Conservation (phyloP, 2,329 filamentous ascomycete genomes). For the Xylariaceae sp. region DNA sequence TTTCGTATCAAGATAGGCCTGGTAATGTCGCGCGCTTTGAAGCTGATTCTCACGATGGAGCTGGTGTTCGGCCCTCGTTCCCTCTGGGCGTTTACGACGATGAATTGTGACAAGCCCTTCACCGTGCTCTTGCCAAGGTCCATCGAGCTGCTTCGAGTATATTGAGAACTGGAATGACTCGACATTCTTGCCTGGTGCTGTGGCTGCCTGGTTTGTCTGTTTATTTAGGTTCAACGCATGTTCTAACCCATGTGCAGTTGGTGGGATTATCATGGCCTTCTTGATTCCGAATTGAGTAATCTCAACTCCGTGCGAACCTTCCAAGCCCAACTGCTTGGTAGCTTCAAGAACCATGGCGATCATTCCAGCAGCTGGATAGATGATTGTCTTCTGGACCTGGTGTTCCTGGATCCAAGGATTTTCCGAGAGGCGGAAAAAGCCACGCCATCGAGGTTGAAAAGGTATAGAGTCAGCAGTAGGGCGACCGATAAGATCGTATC, state of each 20-base stretch:
- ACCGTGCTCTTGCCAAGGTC: conserved; percentile 48
- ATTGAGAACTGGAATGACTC: conserved; percentile 46
- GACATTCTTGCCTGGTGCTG: not conserved
- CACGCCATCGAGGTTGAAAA: conserved; percentile 52
- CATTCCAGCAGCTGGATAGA: conserved; percentile 57
- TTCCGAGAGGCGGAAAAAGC: conserved; percentile 51
- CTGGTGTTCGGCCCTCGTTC: conserved; percentile 2
- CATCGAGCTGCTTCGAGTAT: conserved; percentile 47
- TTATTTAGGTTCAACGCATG: conserved; percentile 49
- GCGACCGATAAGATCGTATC: conserved; percentile 56
- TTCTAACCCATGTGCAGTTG: conserved; percentile 51
- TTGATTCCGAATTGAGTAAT: conserved; percentile 50
- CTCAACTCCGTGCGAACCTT: conserved; percentile 43
- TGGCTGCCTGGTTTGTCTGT: not conserved
- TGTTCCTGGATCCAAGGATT: conserved; percentile 58
- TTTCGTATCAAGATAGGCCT: conserved; percentile 11
- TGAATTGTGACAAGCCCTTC: conserved; percentile 36
- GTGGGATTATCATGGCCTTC: conserved; percentile 55
- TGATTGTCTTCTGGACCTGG: conserved; percentile 51
- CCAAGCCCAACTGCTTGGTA: conserved; percentile 42
- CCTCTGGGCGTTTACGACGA: conserved; percentile 17
- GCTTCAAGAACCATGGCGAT: conserved; percentile 53
- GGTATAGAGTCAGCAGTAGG: conserved; percentile 47
- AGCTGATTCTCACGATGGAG: not conserved
- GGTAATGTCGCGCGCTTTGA: conserved; percentile 31